phyloP scores from a whole-genome alignment of 192 early-diverging fungal species.

The Phlyctochytrium arcticum region DNA sequence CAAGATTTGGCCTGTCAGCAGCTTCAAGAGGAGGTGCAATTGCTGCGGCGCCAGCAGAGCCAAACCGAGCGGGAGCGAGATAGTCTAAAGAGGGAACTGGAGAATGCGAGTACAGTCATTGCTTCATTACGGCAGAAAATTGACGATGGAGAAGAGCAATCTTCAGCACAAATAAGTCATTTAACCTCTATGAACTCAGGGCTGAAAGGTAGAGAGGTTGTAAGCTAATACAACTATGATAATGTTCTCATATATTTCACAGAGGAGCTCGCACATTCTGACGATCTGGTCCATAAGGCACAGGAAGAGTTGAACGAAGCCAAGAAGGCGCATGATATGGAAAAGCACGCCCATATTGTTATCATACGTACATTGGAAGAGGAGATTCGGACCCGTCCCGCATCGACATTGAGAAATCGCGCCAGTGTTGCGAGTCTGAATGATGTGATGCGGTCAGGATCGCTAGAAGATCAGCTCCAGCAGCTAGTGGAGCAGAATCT shows the following conservation, averaged over 20 bases:
- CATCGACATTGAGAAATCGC: not conserved
- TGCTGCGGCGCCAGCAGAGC: not conserved
- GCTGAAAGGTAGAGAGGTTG: not conserved
- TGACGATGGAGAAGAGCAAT: not conserved
- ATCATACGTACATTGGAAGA: not conserved
- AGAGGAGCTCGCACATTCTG: not conserved
- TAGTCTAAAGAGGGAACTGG: not conserved
- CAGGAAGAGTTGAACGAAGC: not conserved
- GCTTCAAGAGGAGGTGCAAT: not conserved
- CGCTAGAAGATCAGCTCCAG: not conserved
- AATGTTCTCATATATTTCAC: not conserved
- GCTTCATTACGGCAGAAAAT: not conserved
- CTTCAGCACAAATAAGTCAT: not conserved
- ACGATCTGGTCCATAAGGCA: not conserved
- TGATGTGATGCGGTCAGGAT: not conserved
- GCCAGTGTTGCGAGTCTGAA: not conserved
- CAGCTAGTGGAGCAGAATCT: conserved; percentile 15
- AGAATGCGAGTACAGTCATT: not conserved
- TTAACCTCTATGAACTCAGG: not conserved
- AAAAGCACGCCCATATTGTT: not conserved
- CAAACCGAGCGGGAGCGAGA: not conserved
- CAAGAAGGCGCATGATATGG: not conserved
- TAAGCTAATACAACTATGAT: not conserved
- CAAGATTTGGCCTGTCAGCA: not conserved
- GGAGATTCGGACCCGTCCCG: not conserved